Evolutionary conservation across 345 rosid genomes (phyloP).

Genomic region (Kandelia obovata): DNA sequence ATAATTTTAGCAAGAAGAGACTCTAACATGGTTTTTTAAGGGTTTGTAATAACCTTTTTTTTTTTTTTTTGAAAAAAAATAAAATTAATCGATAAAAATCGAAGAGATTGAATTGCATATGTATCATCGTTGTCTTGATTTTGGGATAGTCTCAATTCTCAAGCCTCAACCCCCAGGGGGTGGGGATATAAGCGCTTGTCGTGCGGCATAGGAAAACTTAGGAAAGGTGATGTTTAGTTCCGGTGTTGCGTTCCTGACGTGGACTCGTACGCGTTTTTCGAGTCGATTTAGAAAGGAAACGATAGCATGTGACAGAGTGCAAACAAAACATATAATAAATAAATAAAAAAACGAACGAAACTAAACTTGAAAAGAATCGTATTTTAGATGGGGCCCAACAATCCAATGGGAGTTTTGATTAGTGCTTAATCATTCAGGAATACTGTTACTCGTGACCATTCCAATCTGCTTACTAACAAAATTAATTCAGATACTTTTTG

Average conservation of each 20-base stretch:
- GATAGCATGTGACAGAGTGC: conserved; percentile 32
- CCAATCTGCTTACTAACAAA: conserved; percentile 13
- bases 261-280: conserved; percentile 13
- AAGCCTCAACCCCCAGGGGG: too few species aligned
- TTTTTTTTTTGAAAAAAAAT: too few species aligned
- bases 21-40: too few species aligned
- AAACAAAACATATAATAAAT: conserved; percentile 11
- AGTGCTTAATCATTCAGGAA: conserved; percentile 35
- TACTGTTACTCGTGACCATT: conserved; percentile 46
- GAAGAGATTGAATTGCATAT: too few species aligned
- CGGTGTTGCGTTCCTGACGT: conserved; percentile 25
- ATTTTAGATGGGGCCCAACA: conserved; percentile 21
- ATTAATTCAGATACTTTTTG: too few species aligned
- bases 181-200: too few species aligned
- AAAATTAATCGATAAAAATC: too few species aligned
- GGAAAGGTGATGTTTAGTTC: background rate
- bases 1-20: too few species aligned
- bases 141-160: too few species aligned
- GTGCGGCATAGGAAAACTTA: too few species aligned
- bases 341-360: background rate
- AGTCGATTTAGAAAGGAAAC: background rate
- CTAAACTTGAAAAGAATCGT: conserved; percentile 18
- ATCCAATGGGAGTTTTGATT: conserved; percentile 10
- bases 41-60: too few species aligned
- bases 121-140: too few species aligned